Evolutionary conservation across 1,139 yeast species (phyloP).

Genomic region (Debaryomycetaceae sp.): DNA sequence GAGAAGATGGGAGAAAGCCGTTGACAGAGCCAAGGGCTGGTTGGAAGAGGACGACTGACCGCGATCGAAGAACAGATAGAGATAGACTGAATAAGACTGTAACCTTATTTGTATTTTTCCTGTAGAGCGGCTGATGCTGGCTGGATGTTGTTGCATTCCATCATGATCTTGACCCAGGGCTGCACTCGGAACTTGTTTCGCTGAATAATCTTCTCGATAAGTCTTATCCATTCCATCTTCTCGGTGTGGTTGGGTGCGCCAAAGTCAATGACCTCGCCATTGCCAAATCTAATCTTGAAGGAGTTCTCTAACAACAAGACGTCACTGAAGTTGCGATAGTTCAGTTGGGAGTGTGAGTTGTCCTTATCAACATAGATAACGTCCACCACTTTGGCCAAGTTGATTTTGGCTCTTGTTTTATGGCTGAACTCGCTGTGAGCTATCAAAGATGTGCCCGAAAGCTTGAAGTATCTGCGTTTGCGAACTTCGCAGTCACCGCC

Average conservation of each 20-base stretch:
- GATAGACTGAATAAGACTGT: slow-evolving; percentile 1
- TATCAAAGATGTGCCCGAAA: slow-evolving; percentile 55
- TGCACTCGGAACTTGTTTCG: slow-evolving; percentile 54
- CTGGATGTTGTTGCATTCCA: slow-evolving; percentile 13
- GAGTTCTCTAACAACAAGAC: slow-evolving; percentile 58
- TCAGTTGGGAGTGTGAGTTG: slow-evolving; percentile 25
- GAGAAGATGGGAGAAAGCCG: slow-evolving; percentile 79
- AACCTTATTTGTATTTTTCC: not conserved
- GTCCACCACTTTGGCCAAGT: slow-evolving; percentile 56
- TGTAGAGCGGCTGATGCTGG: slow-evolving; percentile 3
- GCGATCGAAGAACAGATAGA: not conserved
- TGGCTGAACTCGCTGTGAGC: slow-evolving; percentile 63
- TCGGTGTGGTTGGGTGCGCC: slow-evolving; percentile 60
- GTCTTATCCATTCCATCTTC: slow-evolving; percentile 52
- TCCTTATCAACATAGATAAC: slow-evolving; percentile 48
- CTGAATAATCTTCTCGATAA: slow-evolving; percentile 49
- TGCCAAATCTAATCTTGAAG: slow-evolving; percentile 58
- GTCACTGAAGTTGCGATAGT: slow-evolving; percentile 59
- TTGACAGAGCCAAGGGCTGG: slow-evolving; percentile 79
- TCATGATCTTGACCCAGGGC: slow-evolving; percentile 65
- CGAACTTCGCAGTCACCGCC: slow-evolving; percentile 71
- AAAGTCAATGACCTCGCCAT: slow-evolving; percentile 67
- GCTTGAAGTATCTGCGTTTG: slow-evolving; percentile 59
- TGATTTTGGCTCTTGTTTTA: slow-evolving; percentile 64
- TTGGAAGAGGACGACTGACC: slow-evolving; percentile 37